Evolutionary conservation across 2,329 filamentous ascomycete species (phyloP), one percentile per base, ranked within the genome.

Genomic region (Coniochaeta sp.): DNA sequence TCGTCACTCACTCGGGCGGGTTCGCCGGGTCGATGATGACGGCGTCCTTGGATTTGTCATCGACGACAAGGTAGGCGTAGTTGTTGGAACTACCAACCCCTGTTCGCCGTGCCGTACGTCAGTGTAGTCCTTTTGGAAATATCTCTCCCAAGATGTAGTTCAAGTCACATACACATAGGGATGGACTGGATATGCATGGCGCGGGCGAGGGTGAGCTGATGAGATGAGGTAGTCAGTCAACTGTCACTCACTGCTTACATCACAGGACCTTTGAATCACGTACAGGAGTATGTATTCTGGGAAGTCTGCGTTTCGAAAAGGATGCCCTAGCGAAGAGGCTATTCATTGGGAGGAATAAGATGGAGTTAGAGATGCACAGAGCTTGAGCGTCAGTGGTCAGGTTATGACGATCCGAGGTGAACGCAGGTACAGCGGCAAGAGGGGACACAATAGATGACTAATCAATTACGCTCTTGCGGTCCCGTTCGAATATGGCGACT

Each of bases 121-220:
- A 56, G 34, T 54, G 59, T 19, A 40, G 1, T 22, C 33, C n/a
- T 14, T 33, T 44, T 36, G 11, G 16, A 34, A 2, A 33, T 52
- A 38, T 17, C 22, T 1, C 7, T n/a, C 7, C 4, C 6, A 24
- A 6, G 8, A 4, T 47, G 16, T 12, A 47, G 12, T 19, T 12
- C 1, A 28, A 6, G 47, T 16, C 8, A 79, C 86, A 70, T 84
- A 92, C 90, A 93, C 89, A 95, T 93, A 61, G 90, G 89, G 76
- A 95, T 93, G 67, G 89, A 89, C 76, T 90, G 84, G 77, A 93
- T 89, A 84, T 93, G 89, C 90, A 95, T 95, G 66, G 77, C 77
- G 76, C 82, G 81, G 59, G 69, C 61, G 61, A 64, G 65, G 58
- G 68, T 65, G 61, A 69, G 69, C 73, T 76, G 62, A 66, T 63